These are phyloP conservation scores for Pulicaria dysenterica DNA, from an alignment of 129 eudicot genomes.

Conservation along the genomic window DNA sequence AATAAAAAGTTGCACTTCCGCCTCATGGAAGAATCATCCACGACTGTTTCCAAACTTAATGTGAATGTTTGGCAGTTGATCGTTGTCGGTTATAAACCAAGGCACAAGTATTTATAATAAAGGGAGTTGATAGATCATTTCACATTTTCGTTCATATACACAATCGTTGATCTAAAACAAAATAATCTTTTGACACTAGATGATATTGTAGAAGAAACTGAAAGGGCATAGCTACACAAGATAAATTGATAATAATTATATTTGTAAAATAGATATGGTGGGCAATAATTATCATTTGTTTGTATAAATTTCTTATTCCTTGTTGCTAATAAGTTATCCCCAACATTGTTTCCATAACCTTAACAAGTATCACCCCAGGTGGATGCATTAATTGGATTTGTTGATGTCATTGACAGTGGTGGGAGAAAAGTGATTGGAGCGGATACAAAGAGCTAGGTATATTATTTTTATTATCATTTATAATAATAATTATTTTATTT, in stretches of 20 bases:
- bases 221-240: too few relatives aligned
- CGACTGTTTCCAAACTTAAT: neutral
- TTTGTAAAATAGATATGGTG: too few relatives aligned
- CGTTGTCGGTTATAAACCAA: neutral
- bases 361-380: constrained; percentile 74
- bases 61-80: neutral
- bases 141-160: neutral
- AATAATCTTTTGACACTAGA: neutral
- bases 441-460: constrained; percentile 98
- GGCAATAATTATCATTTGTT: neutral
- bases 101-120: neutral
- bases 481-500: neutral
- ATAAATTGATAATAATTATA: too few relatives aligned
- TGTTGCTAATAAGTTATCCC: neutral
- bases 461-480: constrained; percentile 7
- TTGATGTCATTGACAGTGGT: constrained; percentile 99
- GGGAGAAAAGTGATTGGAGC: constrained; percentile 99
- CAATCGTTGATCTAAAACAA: neutral
- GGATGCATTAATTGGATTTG: constrained; percentile 89
- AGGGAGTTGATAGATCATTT: neutral
- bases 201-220: too few relatives aligned
- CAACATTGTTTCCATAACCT: constrained; percentile 37
- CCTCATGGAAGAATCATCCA: neutral
- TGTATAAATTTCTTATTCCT: neutral
- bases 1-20: neutral